Evolutionary conservation across 2,329 filamentous ascomycete genomes (phyloP), one percentile per base, ranked within the genome.

Genomic region (Ustulina deusta): DNA sequence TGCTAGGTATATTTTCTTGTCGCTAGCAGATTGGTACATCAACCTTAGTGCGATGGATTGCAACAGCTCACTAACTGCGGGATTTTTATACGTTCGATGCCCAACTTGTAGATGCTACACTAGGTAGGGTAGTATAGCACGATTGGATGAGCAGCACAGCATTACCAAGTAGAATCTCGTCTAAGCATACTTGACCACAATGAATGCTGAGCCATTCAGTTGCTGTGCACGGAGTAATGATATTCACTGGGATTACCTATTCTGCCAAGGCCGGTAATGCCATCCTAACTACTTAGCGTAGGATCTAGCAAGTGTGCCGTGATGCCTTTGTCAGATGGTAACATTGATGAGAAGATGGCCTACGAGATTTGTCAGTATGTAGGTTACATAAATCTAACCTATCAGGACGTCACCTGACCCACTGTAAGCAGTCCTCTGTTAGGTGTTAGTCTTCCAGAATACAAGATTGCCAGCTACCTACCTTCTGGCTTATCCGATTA

Each of bases 291-390:
- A 49, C 15, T 48, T 29, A 49, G 56, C 63, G 15, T 27, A 25
- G 25, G 15, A 22, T 57, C 42, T 15, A 42, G 42, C 44, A 61
- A 61, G 17, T 56, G 54, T 60, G 64, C 59, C 32, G 58, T 58
- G 52, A 61, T 44, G 10, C 15, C 20, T 44, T 51, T n/a, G 64
- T 66, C 64, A 63, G 64, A 62, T 63, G 62, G 59, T 34, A 59
- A 66, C 64, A 63, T 59, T 42, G 48, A 55, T 34, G n/a, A 36
- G 32, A 34, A n/a, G 20, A 38, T n/a, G 11, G 4, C 2, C 29
- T 38, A 29, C 40, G 49, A 48, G 29, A 67, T 67, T 67, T 66
- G 60, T 67, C 66, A 62, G 25, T 44, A 10, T 20, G 32, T 36
- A 13, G n/a, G n/a, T n/a, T n/a, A n/a, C n/a, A n/a, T n/a, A n/a